Base-by-base conservation (phyloP, 345 rosid genomes). In the Draba incana region DNA sequence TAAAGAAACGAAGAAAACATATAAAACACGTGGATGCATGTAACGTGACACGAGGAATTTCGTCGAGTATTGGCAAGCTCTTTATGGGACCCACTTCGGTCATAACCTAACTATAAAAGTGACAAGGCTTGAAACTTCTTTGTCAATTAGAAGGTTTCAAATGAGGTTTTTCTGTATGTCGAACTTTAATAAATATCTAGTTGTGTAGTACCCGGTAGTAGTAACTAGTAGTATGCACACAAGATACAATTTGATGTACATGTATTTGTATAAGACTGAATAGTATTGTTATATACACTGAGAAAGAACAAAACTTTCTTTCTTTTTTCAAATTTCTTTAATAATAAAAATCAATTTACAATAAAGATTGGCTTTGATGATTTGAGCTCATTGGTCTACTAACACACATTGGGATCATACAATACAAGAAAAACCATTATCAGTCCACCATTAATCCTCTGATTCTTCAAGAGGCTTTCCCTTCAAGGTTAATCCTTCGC, bases 301-400 rank as follows among this genome's bases (percentile, higher is more conserved):
- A 35, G 64, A 64, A 71, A 71, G 69, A 62, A 63, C 75, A 46
- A 55, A 63, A 37, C 1, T 31, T 10, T 23, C 57, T 55, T 63
- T 37, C 64, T 38, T 71, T 33, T 6, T 6, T 45, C 47, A 55
- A 46, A 12, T 46, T 55, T 62, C 75, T 63, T 71, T 71, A 11
- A 55, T 54, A 54, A 55, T 63, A 35, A 44, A 55, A 44, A 67
- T 6, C 72, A 62, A 71, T 71, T 62, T 71, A 63, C 57, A 71
- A 28, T 47, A 27, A 49, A 6, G 57, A 30, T 64, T 57, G 30
- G 49, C 15, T 24, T 55, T 38, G 64, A 63, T 47, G 64, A 63
- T 56, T 54, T 64, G n/a, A 50, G 42, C 14, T 41, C 69, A 57
- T 62, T 62, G 49, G 38, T 63, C 56, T 5, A 6, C 8, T 33